Evolutionary conservation across 208 protist genomes (phyloP), one percentile per base, ranked within the genome.

Genomic region (Crithidia mellificae): DNA sequence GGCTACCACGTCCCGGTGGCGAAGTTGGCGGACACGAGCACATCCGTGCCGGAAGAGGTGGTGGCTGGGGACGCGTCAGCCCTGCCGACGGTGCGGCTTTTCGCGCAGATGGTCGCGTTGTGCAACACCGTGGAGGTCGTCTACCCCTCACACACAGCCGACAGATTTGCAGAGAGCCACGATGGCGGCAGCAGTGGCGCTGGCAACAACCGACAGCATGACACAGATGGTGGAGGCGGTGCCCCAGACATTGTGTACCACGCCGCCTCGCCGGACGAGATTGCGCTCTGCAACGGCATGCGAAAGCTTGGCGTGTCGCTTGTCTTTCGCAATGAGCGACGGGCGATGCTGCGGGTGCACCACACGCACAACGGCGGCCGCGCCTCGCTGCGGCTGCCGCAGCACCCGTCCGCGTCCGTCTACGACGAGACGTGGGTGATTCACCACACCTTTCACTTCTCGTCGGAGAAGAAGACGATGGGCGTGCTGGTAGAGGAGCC

Each of bases 191-290:
- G 24, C 6, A 8, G 7, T 39, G 9, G 59, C 11, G 34, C 7
- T 38, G 7, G 11, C 34, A 11, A 11, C 34, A 38, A 11, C n/a
- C n/a, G n/a, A n/a, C n/a, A n/a, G n/a, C n/a, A n/a, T n/a, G n/a
- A n/a, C n/a, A n/a, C n/a, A n/a, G n/a, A n/a, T 38, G 34, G 34
- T 38, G 34, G 34, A 11, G 34, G 34, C 9, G 6, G 11, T 30
- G 46, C 44, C 3, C 43, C 9, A 0, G 29, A 32, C 14, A 50
- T 85, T 27, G 49, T 24, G 25, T 97, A 97, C 74, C 82, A 95
- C 66, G 80, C 89, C 17, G 76, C 93, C 20, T 98, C 94, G n/a
- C 96, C 96, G 7, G 97, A 98, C 70, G 97, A 98, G 73, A 83
- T 90, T 30, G 94, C 95, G n/a, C 78, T 98, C 17, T 95, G 97